Evolutionary conservation across 495 filamentous ascomycete species (phyloP).

Genomic region (Staphylotrichum tortipilum): DNA sequence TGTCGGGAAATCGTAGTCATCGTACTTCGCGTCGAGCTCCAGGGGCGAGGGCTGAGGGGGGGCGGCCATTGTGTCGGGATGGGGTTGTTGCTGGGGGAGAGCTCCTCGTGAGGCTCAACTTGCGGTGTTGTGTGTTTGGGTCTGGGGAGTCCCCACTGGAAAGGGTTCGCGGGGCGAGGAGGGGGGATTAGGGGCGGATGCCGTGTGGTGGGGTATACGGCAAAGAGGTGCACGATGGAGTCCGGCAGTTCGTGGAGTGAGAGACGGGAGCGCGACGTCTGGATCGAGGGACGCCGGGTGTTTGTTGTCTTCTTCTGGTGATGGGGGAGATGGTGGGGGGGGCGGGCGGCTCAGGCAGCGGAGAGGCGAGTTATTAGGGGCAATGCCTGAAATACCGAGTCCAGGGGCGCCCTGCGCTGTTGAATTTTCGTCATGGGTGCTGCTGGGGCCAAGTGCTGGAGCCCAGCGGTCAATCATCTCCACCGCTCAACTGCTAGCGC

Average conservation of each 20-base stretch:
- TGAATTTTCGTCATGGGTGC: constrained; percentile 13
- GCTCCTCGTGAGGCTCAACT: too few species aligned
- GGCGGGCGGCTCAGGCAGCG: too few species aligned
- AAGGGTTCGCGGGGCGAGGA: too few species aligned
- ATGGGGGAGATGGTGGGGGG: too few species aligned
- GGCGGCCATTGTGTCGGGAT: constrained; percentile 16
- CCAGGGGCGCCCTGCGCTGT: constrained; percentile 2
- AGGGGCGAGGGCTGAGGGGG: constrained; percentile 26
- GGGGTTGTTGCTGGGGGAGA: constrained; percentile 1
- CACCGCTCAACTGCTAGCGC: not conserved
- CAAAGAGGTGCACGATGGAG: too few species aligned
- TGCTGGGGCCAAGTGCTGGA: not conserved
- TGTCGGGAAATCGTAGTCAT: constrained; percentile 89
- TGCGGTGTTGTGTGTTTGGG: not conserved
- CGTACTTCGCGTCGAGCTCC: constrained; percentile 79
- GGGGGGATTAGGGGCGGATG: too few species aligned
- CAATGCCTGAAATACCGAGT: constrained; percentile 3
- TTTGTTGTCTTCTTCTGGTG: too few species aligned
- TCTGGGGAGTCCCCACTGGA: not conserved
- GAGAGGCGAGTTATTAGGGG: not conserved
- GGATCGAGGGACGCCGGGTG: not conserved
- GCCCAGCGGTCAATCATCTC: constrained; percentile 3
- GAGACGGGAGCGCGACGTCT: not conserved
- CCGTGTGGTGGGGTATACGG: too few species aligned
- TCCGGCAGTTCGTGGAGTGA: too few species aligned